A percentile compares a stretch with the other conserved stretches of the same genome.
Conservation (phyloP, 2,329 filamentous ascomycete genomes). For the Fusarium pseudograminearum region DNA sequence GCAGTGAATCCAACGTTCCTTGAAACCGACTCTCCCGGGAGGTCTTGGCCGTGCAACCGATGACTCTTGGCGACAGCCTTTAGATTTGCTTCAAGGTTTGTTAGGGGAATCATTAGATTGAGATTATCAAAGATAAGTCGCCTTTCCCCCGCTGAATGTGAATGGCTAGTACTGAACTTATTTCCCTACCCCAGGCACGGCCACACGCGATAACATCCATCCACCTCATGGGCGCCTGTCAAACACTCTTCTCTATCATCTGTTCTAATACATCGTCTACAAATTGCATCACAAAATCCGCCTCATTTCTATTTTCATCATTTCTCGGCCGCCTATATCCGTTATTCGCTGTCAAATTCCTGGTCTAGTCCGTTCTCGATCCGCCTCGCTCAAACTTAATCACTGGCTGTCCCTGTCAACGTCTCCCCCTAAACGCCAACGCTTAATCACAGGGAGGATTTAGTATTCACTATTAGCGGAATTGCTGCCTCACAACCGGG, state of each 20-base stretch:
- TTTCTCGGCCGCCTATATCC: neutral
- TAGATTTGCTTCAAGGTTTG: conserved; percentile 7
- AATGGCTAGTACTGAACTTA: neutral
- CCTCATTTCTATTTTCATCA: neutral
- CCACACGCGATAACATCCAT: neutral
- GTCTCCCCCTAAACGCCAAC: conserved; percentile 10
- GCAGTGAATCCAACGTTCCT: conserved; percentile 18
- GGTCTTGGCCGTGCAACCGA: conserved; percentile 36
- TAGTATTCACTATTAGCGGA: neutral
- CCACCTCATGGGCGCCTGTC: neutral
- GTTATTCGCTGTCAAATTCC: neutral
- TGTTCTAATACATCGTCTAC: neutral
- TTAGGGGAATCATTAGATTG: conserved; percentile 6
- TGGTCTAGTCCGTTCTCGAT: conserved; percentile 11
- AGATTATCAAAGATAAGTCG: conserved; percentile 21
- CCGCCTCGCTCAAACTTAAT: conserved; percentile 35
- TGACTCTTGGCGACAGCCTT: conserved; percentile 29
- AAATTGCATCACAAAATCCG: neutral
- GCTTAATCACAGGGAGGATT: conserved; percentile 7
- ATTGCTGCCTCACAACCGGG: conserved; percentile 7
- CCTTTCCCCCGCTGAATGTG: conserved; percentile 2
- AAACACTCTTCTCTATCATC: neutral
- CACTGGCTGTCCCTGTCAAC: conserved; percentile 26
- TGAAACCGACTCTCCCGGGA: conserved; percentile 24
- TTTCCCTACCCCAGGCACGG: conserved; percentile 1